Evolutionary conservation across 2,329 filamentous ascomycete species (phyloP).

Genomic region (Colletotrichum viniferum): DNA sequence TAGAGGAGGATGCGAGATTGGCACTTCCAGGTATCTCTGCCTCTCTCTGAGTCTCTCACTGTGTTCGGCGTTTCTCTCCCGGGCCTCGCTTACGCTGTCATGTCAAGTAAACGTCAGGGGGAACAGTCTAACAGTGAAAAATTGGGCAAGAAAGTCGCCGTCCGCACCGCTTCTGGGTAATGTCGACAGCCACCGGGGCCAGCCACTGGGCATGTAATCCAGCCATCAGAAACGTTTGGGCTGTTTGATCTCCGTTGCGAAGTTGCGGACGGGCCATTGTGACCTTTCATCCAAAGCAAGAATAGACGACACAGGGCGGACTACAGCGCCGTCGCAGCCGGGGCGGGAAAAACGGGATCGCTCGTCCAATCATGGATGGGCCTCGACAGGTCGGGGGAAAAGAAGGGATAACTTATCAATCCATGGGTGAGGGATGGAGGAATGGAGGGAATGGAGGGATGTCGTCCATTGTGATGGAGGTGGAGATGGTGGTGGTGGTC

Average conservation of each 20-base stretch:
- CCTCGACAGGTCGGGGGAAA: background rate
- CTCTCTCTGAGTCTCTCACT: background rate
- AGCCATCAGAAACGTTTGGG: slow-evolving; percentile 19
- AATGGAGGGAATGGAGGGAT: background rate
- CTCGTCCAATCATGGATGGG: background rate
- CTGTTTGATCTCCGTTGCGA: slow-evolving; percentile 19
- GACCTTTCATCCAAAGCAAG: slow-evolving; percentile 14
- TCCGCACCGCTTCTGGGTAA: background rate
- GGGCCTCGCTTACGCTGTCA: background rate
- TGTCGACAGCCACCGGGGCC: background rate
- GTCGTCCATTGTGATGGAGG: background rate
- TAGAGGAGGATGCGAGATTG: background rate
- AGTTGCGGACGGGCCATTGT: background rate
- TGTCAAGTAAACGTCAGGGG: background rate
- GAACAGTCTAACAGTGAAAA: background rate
- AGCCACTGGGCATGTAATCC: background rate
- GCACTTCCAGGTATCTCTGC: background rate
- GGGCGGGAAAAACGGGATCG: background rate
- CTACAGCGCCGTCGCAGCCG: background rate
- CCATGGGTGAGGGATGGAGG: background rate
- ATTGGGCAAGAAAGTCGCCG: background rate
- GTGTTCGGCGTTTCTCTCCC: background rate
- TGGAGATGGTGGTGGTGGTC: background rate
- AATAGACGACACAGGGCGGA: slow-evolving; percentile 8
- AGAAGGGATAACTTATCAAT: background rate